Percentiles rank a stretch among this genome's conserved stretches.
These are phyloP conservation scores for Uronychia setigera DNA, from an alignment of 73 alveolate genomes.

Conservation along the genomic window DNA sequence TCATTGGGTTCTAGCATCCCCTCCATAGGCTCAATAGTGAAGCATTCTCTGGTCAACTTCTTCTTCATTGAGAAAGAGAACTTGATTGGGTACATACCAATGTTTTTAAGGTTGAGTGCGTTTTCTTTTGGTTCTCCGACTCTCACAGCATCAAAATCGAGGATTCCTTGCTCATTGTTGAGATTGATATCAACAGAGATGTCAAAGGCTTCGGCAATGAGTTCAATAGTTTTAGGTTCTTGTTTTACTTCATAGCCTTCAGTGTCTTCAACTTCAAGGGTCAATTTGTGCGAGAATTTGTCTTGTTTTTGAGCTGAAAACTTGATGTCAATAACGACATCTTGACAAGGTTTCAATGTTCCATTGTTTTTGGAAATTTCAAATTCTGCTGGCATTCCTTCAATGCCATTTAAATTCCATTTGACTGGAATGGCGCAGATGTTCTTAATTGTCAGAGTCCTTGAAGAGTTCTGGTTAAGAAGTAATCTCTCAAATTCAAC, in stretches of 20 bases:
- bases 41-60: constrained; percentile 92
- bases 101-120: constrained; percentile 87
- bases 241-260: constrained; percentile 95
- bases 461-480: constrained; percentile 85
- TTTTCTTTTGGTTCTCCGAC: constrained; percentile 96
- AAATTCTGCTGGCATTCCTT: constrained; percentile 92
- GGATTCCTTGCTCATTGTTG: constrained; percentile 81
- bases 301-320: constrained; percentile 93
- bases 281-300: constrained; percentile 86
- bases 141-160: constrained; percentile 97
- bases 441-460: constrained; percentile 91
- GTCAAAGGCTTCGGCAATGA: constrained; percentile 98
- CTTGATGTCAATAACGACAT: constrained; percentile 89
- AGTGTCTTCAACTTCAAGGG: constrained; percentile 96
- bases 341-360: constrained; percentile 90
- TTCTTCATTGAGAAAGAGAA: constrained; percentile 91
- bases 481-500: constrained; percentile 95
- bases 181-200: constrained; percentile 92
- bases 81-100: constrained; percentile 94
- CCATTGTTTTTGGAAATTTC: constrained; percentile 90
- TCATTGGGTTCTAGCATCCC: constrained; percentile 94
- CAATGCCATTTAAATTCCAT: constrained; percentile 95
- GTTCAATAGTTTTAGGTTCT: constrained; percentile 92
- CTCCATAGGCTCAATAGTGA: constrained; percentile 95
- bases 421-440: constrained; percentile 93